Evolutionary conservation across 805 yeast genomes (phyloP), one percentile per base, ranked within the genome.

Genomic region (Brettanomyces bruxellensis): DNA sequence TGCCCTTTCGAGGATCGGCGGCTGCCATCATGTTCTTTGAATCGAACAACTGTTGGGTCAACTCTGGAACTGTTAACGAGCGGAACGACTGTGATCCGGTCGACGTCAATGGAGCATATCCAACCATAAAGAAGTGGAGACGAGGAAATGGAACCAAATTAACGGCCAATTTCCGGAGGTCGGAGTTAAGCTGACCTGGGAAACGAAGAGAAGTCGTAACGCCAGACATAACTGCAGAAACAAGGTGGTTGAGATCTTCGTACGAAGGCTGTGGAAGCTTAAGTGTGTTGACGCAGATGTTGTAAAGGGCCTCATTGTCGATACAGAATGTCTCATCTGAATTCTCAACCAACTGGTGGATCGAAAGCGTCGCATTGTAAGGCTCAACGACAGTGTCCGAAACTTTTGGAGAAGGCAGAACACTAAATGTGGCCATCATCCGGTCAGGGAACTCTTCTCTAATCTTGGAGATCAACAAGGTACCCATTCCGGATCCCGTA

Each of bases 401-500:
- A 45, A 84, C 88, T 66, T 85, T 85, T 58, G 95, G 93, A 38
- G 95, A 84, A 43, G 96, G 96, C 53, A 88, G 83, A 48, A 89
- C 96, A 9, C 96, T 88, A 62, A 87, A 89, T 32, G 96, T 87
- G 24, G 95, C 95, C 84, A 87, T 81, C 95, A 89, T 89, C 72
- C 96, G 80, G 68, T 89, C 96, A 44, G 95, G 91, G 60, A 81
- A 89, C 67, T 89, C 96, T 66, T 89, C 96, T 68, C 90, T 80
- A 61, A 89, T 84, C 64, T 83, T 83, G 49, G 89, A 79, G 59
- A 89, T 79, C 61, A 89, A 75, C 57, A 89, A 68, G 40, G 96
- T 89, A 64, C 96, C 96, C 88, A 89, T 81, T 68, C 96, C 96
- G 32, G 96, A 86, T 62, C 96, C 96, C 47, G 96, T 89, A 73